Evolutionary conservation across 2,329 filamentous ascomycete species (phyloP).

Genomic region (Thyridium curvatum): DNA sequence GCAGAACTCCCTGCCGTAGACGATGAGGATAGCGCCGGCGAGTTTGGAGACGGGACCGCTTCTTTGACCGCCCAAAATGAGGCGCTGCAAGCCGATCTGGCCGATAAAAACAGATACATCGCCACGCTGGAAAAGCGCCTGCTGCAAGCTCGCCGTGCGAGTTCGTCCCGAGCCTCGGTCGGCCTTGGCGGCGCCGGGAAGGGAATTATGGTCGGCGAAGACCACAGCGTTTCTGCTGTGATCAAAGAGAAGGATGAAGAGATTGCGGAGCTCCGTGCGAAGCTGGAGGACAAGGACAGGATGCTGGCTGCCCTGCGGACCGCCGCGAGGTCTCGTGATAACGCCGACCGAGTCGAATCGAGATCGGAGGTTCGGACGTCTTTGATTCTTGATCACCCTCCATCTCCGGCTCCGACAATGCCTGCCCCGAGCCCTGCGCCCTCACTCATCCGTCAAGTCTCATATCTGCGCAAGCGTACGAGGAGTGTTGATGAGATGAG

Average conservation of each 20-base stretch:
- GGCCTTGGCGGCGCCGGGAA: slow-evolving; percentile 51
- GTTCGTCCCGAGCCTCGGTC: slow-evolving; percentile 79
- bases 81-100: slow-evolving; percentile 88
- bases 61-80: slow-evolving; percentile 78
- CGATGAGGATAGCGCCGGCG: slow-evolving; percentile 67
- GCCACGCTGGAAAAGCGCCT: slow-evolving; percentile 87
- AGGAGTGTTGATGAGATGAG: slow-evolving; percentile 89
- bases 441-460: slow-evolving; percentile 18
- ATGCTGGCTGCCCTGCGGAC: slow-evolving; percentile 86
- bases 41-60: slow-evolving; percentile 81
- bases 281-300: slow-evolving; percentile 88
- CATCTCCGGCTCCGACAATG: slow-evolving; percentile 15
- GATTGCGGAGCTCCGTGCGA: slow-evolving; percentile 82
- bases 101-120: slow-evolving; percentile 97
- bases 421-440: slow-evolving; percentile 15
- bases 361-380: slow-evolving; percentile 23
- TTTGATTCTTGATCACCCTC: slow-evolving; percentile 23
- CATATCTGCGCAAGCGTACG: slow-evolving; percentile 40
- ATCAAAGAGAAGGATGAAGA: slow-evolving; percentile 88
- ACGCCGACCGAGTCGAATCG: slow-evolving; percentile 52
- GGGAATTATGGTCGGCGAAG: slow-evolving; percentile 67
- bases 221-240: slow-evolving; percentile 65
- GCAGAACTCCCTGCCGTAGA: slow-evolving; percentile 36
- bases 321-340: slow-evolving; percentile 78
- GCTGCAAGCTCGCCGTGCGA: slow-evolving; percentile 82